These are phyloP conservation scores for Daedalea quercina DNA, from an alignment of 768 basidiomycete species.

Conservation along the genomic window DNA sequence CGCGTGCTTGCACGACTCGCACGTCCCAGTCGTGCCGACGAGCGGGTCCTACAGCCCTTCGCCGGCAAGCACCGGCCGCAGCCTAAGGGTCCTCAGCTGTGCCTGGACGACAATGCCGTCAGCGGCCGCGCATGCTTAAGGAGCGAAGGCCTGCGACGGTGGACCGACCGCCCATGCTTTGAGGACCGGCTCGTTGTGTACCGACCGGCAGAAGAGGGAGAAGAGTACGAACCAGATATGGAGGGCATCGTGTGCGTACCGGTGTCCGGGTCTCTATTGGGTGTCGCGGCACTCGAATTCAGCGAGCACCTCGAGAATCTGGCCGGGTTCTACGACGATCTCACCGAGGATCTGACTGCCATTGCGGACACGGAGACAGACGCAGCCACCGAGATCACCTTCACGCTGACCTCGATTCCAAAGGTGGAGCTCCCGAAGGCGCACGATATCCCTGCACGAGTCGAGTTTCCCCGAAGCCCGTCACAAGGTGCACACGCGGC, in stretches of 20 bases:
- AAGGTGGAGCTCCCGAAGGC: not conserved
- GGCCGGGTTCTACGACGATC: conserved; percentile 38
- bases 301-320: conserved; percentile 61
- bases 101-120: conserved; percentile 29
- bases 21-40: conserved; percentile 18
- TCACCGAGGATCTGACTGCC: not conserved
- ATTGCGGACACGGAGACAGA: not conserved
- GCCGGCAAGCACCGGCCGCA: conserved; percentile 3
- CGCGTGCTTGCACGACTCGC: conserved; percentile 39
- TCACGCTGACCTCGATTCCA: conserved; percentile 7
- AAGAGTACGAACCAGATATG: conserved; percentile 2
- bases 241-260: conserved; percentile 22
- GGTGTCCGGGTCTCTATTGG: conserved; percentile 42
- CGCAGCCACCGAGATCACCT: conserved; percentile 3
- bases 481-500: not conserved
- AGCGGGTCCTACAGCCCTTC: conserved; percentile 15
- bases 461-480: not conserved
- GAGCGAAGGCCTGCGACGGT: conserved; percentile 57
- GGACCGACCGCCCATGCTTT: conserved; percentile 70
- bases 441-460: not conserved
- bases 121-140: conserved; percentile 23
- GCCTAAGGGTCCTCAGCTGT: conserved; percentile 17
- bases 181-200: conserved; percentile 64
- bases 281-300: conserved; percentile 68
- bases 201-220: conserved; percentile 31